Base-by-base conservation (phyloP, 306 rosid genomes). In the Prunus dulcis region DNA sequence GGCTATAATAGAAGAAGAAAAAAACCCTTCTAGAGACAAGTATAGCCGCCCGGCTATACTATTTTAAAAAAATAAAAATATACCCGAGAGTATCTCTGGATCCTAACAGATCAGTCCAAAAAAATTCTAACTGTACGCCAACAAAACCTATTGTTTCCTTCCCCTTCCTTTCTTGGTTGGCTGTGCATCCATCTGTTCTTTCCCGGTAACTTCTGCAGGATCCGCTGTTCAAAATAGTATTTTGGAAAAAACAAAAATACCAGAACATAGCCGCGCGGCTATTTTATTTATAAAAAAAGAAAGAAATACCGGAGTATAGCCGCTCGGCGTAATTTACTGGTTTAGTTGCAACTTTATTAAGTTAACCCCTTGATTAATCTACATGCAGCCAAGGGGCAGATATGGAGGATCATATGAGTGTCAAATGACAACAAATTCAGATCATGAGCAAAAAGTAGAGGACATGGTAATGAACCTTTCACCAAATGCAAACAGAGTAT, bases 401-500 rank as follows among this genome's bases (percentile, higher is more conserved):
- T 95, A 92, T 69, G 98, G 97, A 75, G 97, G 97, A 85, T 85
- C 89, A 7, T 95, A 86, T 52, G 96, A 90, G 45, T 85, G 92
- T 79, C 90, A 96, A 28, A 90, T 92, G 93, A 92, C 97, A 55
- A 92, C 98, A 80, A 78, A 92, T 75, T 18, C 81, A n/a, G 78
- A 81, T n/a, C 79, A 92, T 41, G 98, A 92, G 68, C 64, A 69
- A 30, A 91, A 89, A 12, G 98, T 95, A 9, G 96, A 86, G 84
- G 86, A 79, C 68, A 62, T 90, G 85, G 98, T 89, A 69, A 77
- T 56, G 64, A 66, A 64, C 43, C 85, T 95, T 32, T 85, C 96
- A 30, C 87, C 96, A 65, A 85, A 82, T 75, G 92, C 97, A 57
- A 92, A 76, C 74, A 90, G 80, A 87, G 73, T 87, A 65, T 95